phyloP scores from a whole-genome alignment of 257 asterid species.

The Echium plantagineum region DNA sequence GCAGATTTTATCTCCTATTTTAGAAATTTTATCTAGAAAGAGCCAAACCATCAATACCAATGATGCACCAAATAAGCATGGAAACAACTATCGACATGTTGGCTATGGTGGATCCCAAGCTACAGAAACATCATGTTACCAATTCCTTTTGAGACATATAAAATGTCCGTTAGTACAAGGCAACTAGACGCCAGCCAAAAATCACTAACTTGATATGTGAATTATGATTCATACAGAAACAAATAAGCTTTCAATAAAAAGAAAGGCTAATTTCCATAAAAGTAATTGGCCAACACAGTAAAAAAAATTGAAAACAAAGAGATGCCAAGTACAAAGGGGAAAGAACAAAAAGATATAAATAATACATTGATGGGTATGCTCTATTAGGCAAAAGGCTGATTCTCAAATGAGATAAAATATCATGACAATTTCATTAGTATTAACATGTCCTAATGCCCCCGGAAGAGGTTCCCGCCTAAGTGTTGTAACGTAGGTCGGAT shows the following conservation, averaged over 20 bases:
- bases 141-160: conserved; percentile 11
- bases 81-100: conserved; percentile 39
- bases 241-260: not conserved
- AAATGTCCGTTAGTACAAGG: conserved; percentile 23
- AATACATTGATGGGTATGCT: not conserved
- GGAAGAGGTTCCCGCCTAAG: too few species aligned
- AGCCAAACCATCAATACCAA: not conserved
- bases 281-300: too few species aligned
- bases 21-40: not conserved
- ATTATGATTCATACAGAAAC: not conserved
- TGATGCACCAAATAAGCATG: conserved; percentile 7
- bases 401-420: not conserved
- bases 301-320: conserved; percentile 5
- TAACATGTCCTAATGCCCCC: too few species aligned
- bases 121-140: conserved; percentile 26
- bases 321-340: not conserved
- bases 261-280: not conserved
- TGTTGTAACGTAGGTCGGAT: too few species aligned
- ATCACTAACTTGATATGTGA: conserved; percentile 5
- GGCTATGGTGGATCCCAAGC: conserved; percentile 40
- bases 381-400: not conserved
- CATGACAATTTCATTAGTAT: too few species aligned
- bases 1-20: not conserved
- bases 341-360: not conserved
- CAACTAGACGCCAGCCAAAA: conserved; percentile 6